Conservation (phyloP, 257 asterid genomes). For the Lycium ferocissimum region DNA sequence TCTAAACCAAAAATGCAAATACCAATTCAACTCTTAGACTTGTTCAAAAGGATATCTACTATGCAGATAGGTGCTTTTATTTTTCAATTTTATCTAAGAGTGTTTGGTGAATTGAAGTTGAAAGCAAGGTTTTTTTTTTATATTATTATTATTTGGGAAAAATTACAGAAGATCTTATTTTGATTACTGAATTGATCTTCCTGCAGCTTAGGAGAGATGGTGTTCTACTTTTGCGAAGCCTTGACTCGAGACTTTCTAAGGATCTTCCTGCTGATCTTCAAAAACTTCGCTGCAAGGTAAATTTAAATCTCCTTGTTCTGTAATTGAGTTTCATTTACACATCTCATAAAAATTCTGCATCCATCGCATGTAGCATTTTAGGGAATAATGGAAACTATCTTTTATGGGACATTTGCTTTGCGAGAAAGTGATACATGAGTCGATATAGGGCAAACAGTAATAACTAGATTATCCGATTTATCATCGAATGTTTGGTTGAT, state of each 20-base stretch:
- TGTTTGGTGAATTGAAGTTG: neutral
- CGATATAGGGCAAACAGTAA: neutral
- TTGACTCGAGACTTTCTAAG: conserved; percentile 93
- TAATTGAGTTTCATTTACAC: neutral
- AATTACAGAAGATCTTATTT: neutral
- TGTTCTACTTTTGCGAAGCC: conserved; percentile 76
- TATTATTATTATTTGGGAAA: neutral
- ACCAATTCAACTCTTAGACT: neutral
- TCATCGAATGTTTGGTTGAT: neutral
- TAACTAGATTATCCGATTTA: conserved; percentile 14
- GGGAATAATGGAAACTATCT: neutral
- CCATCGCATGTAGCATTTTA: neutral
- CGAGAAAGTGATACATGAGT: neutral
- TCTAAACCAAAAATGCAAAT: neutral
- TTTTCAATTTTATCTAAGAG: neutral
- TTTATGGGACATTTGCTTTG: neutral
- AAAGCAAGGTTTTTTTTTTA: neutral
- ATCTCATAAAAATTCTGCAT: neutral
- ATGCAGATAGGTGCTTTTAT: neutral
- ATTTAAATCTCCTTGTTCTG: neutral
- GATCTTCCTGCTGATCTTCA: conserved; percentile 98
- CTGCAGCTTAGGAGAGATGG: conserved; percentile 93
- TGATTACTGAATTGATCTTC: conserved; percentile 20
- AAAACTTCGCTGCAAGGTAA: conserved; percentile 98
- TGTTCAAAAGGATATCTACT: neutral